Conservation (phyloP, 2,329 filamentous ascomycete genomes). For the Daldinia sp. region DNA sequence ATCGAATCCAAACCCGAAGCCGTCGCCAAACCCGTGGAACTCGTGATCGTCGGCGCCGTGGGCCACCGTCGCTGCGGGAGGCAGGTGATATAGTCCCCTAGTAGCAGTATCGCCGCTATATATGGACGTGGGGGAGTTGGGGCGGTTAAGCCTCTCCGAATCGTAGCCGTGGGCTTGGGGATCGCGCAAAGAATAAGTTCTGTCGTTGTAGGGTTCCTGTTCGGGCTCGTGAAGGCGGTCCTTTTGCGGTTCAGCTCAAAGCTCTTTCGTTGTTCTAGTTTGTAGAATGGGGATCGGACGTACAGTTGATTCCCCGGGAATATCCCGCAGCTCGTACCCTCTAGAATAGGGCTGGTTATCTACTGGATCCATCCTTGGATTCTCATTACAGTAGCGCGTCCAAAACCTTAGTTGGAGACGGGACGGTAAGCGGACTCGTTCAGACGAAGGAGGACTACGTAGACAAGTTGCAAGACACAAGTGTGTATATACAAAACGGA, state of each 20-base stretch:
- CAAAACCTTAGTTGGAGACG: neutral
- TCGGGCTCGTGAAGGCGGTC: neutral
- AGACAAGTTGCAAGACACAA: neutral
- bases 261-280: too few species aligned
- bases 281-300: neutral
- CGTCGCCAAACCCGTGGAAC: neutral
- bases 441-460: neutral
- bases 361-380: neutral
- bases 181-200: neutral
- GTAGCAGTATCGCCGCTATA: constrained; percentile 1
- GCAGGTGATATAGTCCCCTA: neutral
- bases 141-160: neutral
- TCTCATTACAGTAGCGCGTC: constrained; percentile 11
- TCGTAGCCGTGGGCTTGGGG: neutral
- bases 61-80: neutral
- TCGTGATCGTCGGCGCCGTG: neutral
- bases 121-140: neutral
- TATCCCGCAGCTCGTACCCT: constrained; percentile 17
- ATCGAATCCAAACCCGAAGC: constrained; percentile 51
- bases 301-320: constrained; percentile 13
- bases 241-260: neutral
- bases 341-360: constrained; percentile 14
- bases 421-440: neutral
- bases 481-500: neutral
- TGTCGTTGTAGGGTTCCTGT: neutral